A percentile compares a stretch with the other conserved stretches of the same genome.
These are phyloP conservation scores for Populus davidiana DNA, from an alignment of 345 rosid species.

Conservation along the genomic window DNA sequence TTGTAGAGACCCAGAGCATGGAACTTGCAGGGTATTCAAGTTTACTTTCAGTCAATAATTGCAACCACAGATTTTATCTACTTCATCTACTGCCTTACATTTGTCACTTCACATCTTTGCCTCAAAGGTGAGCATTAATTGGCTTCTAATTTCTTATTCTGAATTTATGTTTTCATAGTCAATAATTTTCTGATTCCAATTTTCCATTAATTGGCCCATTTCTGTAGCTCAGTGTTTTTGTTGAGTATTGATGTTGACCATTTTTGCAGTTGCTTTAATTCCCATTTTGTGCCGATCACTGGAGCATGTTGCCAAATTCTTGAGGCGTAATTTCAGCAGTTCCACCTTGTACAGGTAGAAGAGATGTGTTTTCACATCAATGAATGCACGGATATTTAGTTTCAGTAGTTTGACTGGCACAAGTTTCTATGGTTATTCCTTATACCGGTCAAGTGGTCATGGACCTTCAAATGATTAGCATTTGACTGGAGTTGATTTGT, in stretches of 20 bases:
- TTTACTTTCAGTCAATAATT: slow-evolving; percentile 73
- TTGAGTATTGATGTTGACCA: slow-evolving; percentile 10
- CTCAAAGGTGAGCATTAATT: slow-evolving; percentile 66
- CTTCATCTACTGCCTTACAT: slow-evolving; percentile 84
- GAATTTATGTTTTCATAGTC: background rate
- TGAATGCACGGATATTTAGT: background rate
- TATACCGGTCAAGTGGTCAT: background rate
- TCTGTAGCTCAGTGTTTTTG: background rate
- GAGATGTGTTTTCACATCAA: background rate
- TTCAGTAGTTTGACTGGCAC: background rate
- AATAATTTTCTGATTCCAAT: background rate
- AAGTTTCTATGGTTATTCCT: background rate
- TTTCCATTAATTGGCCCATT: background rate
- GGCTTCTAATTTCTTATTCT: background rate
- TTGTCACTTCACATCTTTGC: slow-evolving; percentile 83
- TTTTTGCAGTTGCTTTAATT: slow-evolving; percentile 77
- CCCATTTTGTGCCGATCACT: slow-evolving; percentile 81
- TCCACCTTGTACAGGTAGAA: slow-evolving; percentile 83
- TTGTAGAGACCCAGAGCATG: slow-evolving; percentile 81
- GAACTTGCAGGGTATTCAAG: slow-evolving; percentile 88
- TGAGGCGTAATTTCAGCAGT: slow-evolving; percentile 72
- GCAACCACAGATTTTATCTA: slow-evolving; percentile 88
- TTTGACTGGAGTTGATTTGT: background rate
- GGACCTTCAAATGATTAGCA: too few species aligned
- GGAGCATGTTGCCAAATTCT: slow-evolving; percentile 79